Evolutionary conservation across 2,329 filamentous ascomycete genomes (phyloP).

Genomic region (Arthrobotrys pseudoclavata): DNA sequence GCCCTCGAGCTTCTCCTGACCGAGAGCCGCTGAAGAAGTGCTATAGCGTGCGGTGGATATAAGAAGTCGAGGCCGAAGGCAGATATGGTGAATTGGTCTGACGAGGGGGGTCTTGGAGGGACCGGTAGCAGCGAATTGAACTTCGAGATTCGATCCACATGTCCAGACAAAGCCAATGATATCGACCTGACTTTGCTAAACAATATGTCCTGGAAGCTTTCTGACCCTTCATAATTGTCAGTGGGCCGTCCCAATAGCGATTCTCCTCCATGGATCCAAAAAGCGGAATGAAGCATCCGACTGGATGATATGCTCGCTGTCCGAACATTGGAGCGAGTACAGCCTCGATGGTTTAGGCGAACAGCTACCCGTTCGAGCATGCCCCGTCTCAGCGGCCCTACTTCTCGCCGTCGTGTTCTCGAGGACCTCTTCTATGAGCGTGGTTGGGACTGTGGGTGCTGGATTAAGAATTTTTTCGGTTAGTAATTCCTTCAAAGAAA

Average conservation of each 20-base stretch:
- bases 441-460: conserved; percentile 7
- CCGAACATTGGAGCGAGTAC: conserved; percentile 64
- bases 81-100: conserved; percentile 30
- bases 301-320: conserved; percentile 64
- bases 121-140: conserved; percentile 43
- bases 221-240: conserved; percentile 59
- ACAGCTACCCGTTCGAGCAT: conserved; percentile 71
- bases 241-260: conserved; percentile 61
- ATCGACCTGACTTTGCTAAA: conserved; percentile 32
- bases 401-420: conserved; percentile 36
- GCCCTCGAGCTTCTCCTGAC: conserved; percentile 20
- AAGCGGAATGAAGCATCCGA: conserved; percentile 71
- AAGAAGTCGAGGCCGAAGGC: conserved; percentile 66
- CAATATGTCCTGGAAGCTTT: conserved; percentile 62
- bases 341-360: conserved; percentile 70
- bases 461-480: not conserved
- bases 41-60: conserved; percentile 66
- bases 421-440: conserved; percentile 43
- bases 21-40: conserved; percentile 64
- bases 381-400: conserved; percentile 64
- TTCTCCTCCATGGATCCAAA: conserved; percentile 72
- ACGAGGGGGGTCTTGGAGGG: not conserved
- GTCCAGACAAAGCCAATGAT: conserved; percentile 34
- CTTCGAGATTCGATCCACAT: conserved; percentile 34
- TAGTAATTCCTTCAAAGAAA: conserved; percentile 1